Evolutionary conservation across 2,329 filamentous ascomycete species (phyloP), one percentile per base, ranked within the genome.

Genomic region (Penicillium sp.): DNA sequence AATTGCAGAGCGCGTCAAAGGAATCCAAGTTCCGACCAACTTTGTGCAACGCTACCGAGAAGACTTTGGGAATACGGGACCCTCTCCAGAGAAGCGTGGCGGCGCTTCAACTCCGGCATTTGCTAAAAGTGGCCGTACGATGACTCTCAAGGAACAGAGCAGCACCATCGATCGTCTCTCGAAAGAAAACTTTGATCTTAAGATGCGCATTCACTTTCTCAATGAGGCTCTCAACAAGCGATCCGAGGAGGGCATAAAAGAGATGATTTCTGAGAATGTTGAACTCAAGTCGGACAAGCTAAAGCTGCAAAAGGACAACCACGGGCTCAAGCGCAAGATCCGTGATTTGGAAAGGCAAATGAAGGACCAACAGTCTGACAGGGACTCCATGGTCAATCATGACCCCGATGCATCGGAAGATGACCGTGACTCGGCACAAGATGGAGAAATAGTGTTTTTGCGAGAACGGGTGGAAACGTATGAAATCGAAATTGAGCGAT

Each of bases 141-240:
- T 98, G 69, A 97, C 93, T 0, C 74, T 98, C 32, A 97, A 96
- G 67, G 93, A 98, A 69, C 93, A 98, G 69, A 95, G 91, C 64
- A 95, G 86, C 69, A 97, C 91, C 11, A 96, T 98, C 54, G 93
- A 98, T 68, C 84, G 90, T 49, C 77, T 97, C 2, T 94, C 89
- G 50, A 98, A 98, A 70, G 93, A 98, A 68, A 98, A 98, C 56
- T 98, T 97, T 65, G 91, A 96, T 65, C 74, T 97, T 45, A 96
- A 97, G 70, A 83, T 97, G 69, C 94, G 95, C 66, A 93, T 97
- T 55, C 94, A 96, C 77, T 98, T 96, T 63, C 78, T 98, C 40
- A 94, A 91, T 61, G 88, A 97, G 67, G 86, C 91, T 1, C 74
- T 98, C 16, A 89, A 95, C 68, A 93, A 91, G 64, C 80, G 94